phyloP scores from a whole-genome alignment of 176 grass and related monocot species.

The Oryza glumipatula region DNA sequence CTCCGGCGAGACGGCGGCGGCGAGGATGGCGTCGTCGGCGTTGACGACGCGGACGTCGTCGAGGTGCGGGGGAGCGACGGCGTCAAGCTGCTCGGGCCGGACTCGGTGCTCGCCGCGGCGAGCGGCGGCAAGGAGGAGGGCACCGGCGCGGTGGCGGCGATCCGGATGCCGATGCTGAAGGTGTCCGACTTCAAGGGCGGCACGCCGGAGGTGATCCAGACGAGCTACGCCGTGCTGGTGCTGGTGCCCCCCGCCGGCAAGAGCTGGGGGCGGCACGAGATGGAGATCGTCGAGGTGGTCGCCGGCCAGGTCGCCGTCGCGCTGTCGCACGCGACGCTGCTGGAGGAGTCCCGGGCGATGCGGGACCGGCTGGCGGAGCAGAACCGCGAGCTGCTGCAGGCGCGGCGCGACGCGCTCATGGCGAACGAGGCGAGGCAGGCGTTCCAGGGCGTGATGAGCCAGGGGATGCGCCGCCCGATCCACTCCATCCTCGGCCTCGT shows the following conservation, averaged over 20 bases:
- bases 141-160: conserved; percentile 63
- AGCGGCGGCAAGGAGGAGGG: conserved; percentile 51
- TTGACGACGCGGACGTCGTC: conserved; percentile 51
- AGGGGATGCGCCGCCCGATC: conserved; percentile 59
- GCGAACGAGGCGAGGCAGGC: conserved; percentile 63
- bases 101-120: conserved; percentile 56
- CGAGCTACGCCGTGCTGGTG: conserved; percentile 76
- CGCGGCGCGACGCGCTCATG: conserved; percentile 50
- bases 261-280: conserved; percentile 66
- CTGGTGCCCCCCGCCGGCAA: conserved; percentile 60
- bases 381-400: conserved; percentile 70
- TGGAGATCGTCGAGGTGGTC: conserved; percentile 82
- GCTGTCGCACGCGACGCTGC: conserved; percentile 73
- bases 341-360: conserved; percentile 75
- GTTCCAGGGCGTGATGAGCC: conserved; percentile 65
- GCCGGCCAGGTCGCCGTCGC: conserved; percentile 86
- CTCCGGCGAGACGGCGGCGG: conserved; percentile 38
- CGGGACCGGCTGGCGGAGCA: conserved; percentile 67
- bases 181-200: conserved; percentile 71
- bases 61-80: conserved; percentile 59
- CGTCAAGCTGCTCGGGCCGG: conserved; percentile 57
- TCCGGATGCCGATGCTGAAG: conserved; percentile 87
- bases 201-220: conserved; percentile 65
- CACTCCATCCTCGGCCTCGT: conserved; percentile 61
- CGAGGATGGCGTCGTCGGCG: not conserved